Evolutionary conservation across 331 rosid genomes (phyloP), one percentile per base, ranked within the genome.

Genomic region (Quercus phellos): DNA sequence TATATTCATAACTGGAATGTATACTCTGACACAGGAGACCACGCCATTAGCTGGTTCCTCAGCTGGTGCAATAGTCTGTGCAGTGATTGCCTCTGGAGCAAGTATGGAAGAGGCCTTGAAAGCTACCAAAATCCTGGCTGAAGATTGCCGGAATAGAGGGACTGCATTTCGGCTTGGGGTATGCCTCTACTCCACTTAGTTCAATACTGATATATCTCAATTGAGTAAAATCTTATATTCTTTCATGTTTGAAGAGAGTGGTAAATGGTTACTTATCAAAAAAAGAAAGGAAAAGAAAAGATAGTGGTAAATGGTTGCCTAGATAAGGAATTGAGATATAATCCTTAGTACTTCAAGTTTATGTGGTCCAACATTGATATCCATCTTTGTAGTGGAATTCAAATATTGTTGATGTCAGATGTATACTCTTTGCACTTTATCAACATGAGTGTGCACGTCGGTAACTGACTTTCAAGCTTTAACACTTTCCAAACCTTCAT

Each of bases 1-100:
- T 32, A 69, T 66, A 61, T 50, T 68, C 46, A 14, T 46, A 29
- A 73, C 43, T 71, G 6, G 13, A 51, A 72, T 78, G 58, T 76
- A 6, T 80, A 30, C 73, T 55, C 71, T 43, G 75, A 80, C 81
- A 67, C 82, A 94, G 98, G 97, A 92, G 74, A 90, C 92, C 43
- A 94, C 98, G n/a, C 98, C 98, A 12, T 84, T 92, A 85, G 94
- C 99, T 73, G 99, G 99, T 87, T 91, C 99, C 55, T 94, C 99
- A 6, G 99, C 99, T 2, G 99, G 99, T 55, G 97, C 97, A 42
- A 94, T 94, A 83, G 92, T 90, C 43, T 94, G 97, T 83, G 99
- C 96, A 16, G 97, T 90, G 66, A 78, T 94, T 86, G 97, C 99
- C 19, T 94, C 97, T 1, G 99, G 99, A 74, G 89, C 92, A 29